Percentiles rank a stretch among this genome's conserved stretches.
These are phyloP conservation scores for Penicillium expansum DNA, from an alignment of 2,329 filamentous ascomycete genomes.

Conservation along the genomic window DNA sequence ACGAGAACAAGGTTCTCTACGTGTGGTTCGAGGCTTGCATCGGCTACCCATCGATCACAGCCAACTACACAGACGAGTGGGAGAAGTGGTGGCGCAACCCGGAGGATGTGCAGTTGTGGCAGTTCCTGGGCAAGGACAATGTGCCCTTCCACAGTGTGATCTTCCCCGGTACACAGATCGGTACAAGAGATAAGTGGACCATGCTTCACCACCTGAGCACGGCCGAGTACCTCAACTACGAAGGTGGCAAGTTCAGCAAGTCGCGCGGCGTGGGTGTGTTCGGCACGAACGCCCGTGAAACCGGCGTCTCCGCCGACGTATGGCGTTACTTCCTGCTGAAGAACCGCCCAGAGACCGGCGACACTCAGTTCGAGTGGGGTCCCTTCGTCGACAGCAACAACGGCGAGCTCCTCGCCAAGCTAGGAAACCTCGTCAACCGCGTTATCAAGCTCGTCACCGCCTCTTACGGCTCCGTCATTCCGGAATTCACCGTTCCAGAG, in stretches of 20 bases:
- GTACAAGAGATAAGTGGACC: conserved; percentile 82
- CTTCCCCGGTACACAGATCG: conserved; percentile 83
- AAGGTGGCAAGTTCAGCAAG: conserved; percentile 89
- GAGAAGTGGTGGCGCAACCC: conserved; percentile 93
- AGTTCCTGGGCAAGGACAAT: conserved; percentile 95
- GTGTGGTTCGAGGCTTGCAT: conserved; percentile 93
- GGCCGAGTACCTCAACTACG: conserved; percentile 86
- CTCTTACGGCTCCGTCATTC: conserved; percentile 60
- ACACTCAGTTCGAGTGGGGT: conserved; percentile 88
- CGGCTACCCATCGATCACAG: conserved; percentile 92
- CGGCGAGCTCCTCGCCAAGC: conserved; percentile 74
- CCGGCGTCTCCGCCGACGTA: conserved; percentile 79
- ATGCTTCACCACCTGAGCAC: conserved; percentile 84
- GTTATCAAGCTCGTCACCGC: conserved; percentile 70
- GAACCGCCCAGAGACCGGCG: conserved; percentile 77
- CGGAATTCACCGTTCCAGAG: conserved; percentile 41
- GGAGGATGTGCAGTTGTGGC: conserved; percentile 81
- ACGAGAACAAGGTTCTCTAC: conserved; percentile 80
- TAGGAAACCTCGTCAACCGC: conserved; percentile 71
- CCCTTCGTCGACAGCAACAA: conserved; percentile 83
- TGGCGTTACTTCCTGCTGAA: conserved; percentile 91
- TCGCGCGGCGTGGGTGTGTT: conserved; percentile 87
- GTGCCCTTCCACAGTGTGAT: conserved; percentile 86
- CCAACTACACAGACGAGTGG: conserved; percentile 83
- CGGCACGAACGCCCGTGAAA: conserved; percentile 83